Base-by-base conservation (phyloP, 495 filamentous ascomycete genomes). In the Cladorrhinum samala region DNA sequence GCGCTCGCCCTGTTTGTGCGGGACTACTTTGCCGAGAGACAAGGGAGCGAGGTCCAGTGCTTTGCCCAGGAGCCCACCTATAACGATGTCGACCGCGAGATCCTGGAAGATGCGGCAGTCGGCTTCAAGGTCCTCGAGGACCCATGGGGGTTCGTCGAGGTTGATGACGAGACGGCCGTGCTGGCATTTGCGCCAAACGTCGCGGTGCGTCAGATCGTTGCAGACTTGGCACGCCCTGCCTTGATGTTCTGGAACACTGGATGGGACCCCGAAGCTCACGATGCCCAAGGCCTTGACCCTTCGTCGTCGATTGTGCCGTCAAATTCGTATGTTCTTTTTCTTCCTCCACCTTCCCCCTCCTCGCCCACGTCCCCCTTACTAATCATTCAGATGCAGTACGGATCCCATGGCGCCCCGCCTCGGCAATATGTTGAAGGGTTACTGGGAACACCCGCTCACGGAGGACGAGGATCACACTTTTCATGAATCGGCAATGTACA, bases 21-120 rank as follows among this genome's bases (percentile, higher is more conserved):
- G 78, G 0, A 79, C 82, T 37, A 55, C 81, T 40, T 71, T 75
- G 0, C 78, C 77, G 0, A 78, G 79, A 0, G 74, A 75, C 49
- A 73, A 67, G 50, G 78, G 79, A 0, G 74, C 81, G 39, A 80
- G 77, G 79, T 42, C 37, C 23, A 19, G 9, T 50, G 49, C 9
- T 30, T 41, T 9, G 38, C 37, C 7, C 49, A 50, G 37, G 49
- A 50, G 3, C 49, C 49, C 18, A 16, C 2, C 0, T 50, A 42
- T n/a, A 5, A 9, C 9, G 20, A 25, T 4, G 21, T 20, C 1
- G 49, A 50, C 38, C 6, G n/a, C 19, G 18, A 2, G 2, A 39
- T 50, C 1, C 17, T 50, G 37, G 13, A 40, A 18, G 20, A 43
- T 13, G 6, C 7, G 2, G 46, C 27, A 3, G 20, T 50, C 8